Conservation (phyloP, 306 rosid genomes). For the Cicer bijugum region DNA sequence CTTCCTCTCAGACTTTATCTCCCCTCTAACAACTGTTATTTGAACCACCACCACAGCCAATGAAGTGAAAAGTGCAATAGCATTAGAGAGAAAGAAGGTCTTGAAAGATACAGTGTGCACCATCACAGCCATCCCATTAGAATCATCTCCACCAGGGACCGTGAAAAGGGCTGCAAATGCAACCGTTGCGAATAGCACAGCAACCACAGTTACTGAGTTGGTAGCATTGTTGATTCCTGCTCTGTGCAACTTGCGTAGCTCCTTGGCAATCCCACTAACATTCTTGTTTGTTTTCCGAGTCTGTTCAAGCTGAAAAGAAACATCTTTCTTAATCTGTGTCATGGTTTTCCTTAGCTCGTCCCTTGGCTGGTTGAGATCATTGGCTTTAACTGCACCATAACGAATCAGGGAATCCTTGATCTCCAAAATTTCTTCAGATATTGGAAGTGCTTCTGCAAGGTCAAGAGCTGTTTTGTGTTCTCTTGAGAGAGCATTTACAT, state of each 20-base stretch:
- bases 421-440: conserved; percentile 67
- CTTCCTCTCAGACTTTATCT: conserved; percentile 70
- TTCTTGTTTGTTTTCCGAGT: conserved; percentile 78
- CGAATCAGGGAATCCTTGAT: conserved; percentile 65
- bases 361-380: conserved; percentile 80
- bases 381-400: conserved; percentile 68
- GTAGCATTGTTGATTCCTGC: conserved; percentile 82
- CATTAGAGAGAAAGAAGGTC: conserved; percentile 73
- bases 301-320: conserved; percentile 82
- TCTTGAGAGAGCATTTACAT: conserved; percentile 78
- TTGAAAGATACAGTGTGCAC: conserved; percentile 56
- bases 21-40: conserved; percentile 86
- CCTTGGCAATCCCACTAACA: conserved; percentile 74
- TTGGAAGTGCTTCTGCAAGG: conserved; percentile 78
- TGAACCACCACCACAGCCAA: conserved; percentile 87
- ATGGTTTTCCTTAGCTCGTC: conserved; percentile 81
- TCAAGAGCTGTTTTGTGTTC: conserved; percentile 84
- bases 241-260: conserved; percentile 71
- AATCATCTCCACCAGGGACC: conserved; percentile 78
- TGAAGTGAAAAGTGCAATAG: conserved; percentile 75
- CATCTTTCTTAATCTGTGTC: conserved; percentile 75
- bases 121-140: conserved; percentile 60
- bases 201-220: conserved; percentile 84
- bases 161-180: conserved; percentile 89
- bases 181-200: conserved; percentile 83